Evolutionary conservation across 345 rosid species (phyloP).

Genomic region (Microthlaspi erraticum): DNA sequence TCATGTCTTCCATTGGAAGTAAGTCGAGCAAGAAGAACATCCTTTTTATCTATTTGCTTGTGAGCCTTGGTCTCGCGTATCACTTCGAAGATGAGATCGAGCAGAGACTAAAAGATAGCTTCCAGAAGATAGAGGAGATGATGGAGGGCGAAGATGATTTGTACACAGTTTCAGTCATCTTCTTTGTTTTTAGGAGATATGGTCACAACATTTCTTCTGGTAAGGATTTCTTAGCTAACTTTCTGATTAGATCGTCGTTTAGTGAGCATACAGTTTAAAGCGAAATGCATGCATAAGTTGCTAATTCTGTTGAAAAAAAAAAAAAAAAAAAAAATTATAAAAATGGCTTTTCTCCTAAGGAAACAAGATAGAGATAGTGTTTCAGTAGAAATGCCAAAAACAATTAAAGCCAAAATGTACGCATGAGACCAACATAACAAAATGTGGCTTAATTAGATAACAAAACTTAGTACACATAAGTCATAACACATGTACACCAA

Average conservation of each 20-base stretch:
- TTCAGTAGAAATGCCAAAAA: too few relatives aligned
- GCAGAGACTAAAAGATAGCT: not conserved
- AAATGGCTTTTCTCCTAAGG: too few relatives aligned
- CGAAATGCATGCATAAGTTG: too few relatives aligned
- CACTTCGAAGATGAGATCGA: conserved; percentile 29
- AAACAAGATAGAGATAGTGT: too few relatives aligned
- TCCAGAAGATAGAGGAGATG: not conserved
- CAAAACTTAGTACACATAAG: too few relatives aligned
- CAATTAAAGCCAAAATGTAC: too few relatives aligned
- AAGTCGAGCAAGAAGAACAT: not conserved
- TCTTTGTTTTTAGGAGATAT: conserved; percentile 27
- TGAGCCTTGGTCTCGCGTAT: conserved; percentile 22
- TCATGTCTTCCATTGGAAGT: not conserved
- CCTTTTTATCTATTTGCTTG: conserved; percentile 13
- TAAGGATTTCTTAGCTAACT: not conserved
- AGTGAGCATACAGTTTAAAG: too few relatives aligned
- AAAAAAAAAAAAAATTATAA: too few relatives aligned
- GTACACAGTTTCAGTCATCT: conserved; percentile 23
- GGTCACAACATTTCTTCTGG: conserved; percentile 18
- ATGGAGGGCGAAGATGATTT: not conserved
- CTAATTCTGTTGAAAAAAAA: too few relatives aligned
- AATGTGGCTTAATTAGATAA: too few relatives aligned
- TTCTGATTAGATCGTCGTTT: not conserved
- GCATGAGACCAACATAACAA: too few relatives aligned
- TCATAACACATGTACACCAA: not conserved